Conservation (phyloP, 192 early-diverging fungal genomes). For the Chytriomyces sp. region DNA sequence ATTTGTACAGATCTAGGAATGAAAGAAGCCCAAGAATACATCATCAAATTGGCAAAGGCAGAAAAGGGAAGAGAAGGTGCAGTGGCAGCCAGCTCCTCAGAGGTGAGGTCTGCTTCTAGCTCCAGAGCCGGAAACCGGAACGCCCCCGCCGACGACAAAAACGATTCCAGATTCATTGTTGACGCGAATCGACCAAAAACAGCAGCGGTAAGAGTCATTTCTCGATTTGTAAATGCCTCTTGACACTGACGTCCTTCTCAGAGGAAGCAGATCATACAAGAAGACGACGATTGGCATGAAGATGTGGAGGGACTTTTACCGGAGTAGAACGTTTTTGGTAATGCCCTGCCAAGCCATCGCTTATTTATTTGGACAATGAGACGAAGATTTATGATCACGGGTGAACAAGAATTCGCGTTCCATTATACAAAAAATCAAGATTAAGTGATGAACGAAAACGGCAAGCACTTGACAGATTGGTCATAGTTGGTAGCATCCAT, state of each 20-base stretch:
- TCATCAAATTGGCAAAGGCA: slow-evolving; percentile 44
- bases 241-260: not conserved
- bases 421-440: too few relatives aligned
- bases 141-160: not conserved
- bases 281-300: slow-evolving; percentile 50
- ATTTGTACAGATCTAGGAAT: slow-evolving; percentile 64
- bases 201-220: not conserved
- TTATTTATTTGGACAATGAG: too few relatives aligned
- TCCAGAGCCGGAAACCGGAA: not conserved
- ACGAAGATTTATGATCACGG: too few relatives aligned
- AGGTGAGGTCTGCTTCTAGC: not conserved
- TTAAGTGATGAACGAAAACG: too few relatives aligned
- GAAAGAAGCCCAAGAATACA: slow-evolving; percentile 61
- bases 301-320: slow-evolving; percentile 45
- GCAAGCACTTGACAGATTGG: too few relatives aligned
- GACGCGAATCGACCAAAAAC: slow-evolving; percentile 15
- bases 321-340: slow-evolving; percentile 20
- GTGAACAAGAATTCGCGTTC: too few relatives aligned
- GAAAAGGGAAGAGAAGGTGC: slow-evolving; percentile 44
- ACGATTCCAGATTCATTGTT: slow-evolving; percentile 5
- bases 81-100: not conserved
- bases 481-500: too few relatives aligned
- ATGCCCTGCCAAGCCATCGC: too few relatives aligned
- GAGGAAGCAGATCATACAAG: not conserved
- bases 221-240: not conserved